Evolutionary conservation across 1,139 yeast species (phyloP).

Genomic region (Blastobotrys elegans): DNA sequence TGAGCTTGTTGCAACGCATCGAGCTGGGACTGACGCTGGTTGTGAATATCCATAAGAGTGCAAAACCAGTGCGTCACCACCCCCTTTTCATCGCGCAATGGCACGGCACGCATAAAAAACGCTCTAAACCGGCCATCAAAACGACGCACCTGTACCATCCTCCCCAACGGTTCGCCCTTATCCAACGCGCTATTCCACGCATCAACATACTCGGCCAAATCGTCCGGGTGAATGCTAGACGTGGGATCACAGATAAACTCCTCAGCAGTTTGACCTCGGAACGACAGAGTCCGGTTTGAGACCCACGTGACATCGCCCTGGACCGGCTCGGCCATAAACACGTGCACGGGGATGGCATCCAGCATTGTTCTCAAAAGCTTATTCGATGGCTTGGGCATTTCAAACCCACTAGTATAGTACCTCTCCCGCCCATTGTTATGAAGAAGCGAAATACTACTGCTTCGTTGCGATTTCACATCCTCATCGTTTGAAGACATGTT

Average conservation of each 20-base stretch:
- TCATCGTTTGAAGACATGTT: neutral
- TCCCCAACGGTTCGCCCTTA: slow-evolving; percentile 31
- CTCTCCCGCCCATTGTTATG: neutral
- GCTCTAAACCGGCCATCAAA: slow-evolving; percentile 34
- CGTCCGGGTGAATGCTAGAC: slow-evolving; percentile 32
- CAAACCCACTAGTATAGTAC: slow-evolving; percentile 8
- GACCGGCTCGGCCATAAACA: slow-evolving; percentile 32
- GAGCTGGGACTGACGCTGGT: slow-evolving; percentile 32
- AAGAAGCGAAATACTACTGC: neutral
- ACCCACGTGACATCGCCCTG: slow-evolving; percentile 35
- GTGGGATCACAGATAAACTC: slow-evolving; percentile 28
- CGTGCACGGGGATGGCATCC: slow-evolving; percentile 37
- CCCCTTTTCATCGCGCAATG: slow-evolving; percentile 33
- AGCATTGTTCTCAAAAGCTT: slow-evolving; percentile 31
- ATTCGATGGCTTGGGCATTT: slow-evolving; percentile 24
- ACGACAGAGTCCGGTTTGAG: slow-evolving; percentile 33
- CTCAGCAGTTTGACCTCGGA: slow-evolving; percentile 32
- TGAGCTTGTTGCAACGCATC: slow-evolving; percentile 31
- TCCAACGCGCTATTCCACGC: slow-evolving; percentile 30
- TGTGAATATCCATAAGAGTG: slow-evolving; percentile 36
- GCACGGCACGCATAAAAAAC: slow-evolving; percentile 33
- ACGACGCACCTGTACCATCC: slow-evolving; percentile 31
- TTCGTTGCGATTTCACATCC: slow-evolving; percentile 1
- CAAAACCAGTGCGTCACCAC: slow-evolving; percentile 35
- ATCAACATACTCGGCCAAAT: slow-evolving; percentile 23